phyloP scores from a whole-genome alignment of 768 basidiomycete genomes.

The Agaricus blazei region DNA sequence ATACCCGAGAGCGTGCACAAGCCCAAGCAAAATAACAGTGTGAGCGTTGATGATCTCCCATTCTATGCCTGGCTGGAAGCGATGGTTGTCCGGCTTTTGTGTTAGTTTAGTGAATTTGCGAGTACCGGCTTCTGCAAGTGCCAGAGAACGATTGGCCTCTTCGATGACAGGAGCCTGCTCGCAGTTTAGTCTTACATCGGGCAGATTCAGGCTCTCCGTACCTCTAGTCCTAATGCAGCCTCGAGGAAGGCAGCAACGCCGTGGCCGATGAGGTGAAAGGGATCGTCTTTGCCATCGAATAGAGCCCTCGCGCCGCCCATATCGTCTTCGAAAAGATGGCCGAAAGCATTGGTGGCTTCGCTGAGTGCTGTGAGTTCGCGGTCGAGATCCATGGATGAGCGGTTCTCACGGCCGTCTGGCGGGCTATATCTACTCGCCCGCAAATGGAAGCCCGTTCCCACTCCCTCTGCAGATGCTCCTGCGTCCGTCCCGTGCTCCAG shows the following conservation, averaged over 20 bases:
- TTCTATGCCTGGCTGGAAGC: slow-evolving; percentile 61
- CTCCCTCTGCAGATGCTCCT: too few species aligned
- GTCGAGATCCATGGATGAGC: slow-evolving; percentile 19
- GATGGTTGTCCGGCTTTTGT: slow-evolving; percentile 25
- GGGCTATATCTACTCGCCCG: too few species aligned
- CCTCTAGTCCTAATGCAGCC: slow-evolving; percentile 81
- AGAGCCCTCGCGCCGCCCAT: slow-evolving; percentile 46
- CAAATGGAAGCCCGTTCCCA: too few species aligned
- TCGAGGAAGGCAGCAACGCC: slow-evolving; percentile 73
- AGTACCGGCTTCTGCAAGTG: slow-evolving; percentile 55
- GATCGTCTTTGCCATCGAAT: slow-evolving; percentile 49
- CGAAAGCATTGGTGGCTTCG: slow-evolving; percentile 51
- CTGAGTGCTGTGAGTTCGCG: slow-evolving; percentile 20
- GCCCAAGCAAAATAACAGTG: slow-evolving; percentile 61
- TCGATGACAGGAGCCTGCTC: slow-evolving; percentile 52
- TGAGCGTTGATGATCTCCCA: slow-evolving; percentile 78
- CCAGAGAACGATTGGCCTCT: slow-evolving; percentile 54
- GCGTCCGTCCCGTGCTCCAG: too few species aligned
- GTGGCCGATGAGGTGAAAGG: slow-evolving; percentile 69
- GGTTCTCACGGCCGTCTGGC: slow-evolving; percentile 1
- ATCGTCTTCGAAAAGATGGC: slow-evolving; percentile 65
- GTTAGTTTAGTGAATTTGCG: slow-evolving; percentile 39
- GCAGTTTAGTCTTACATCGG: not conserved
- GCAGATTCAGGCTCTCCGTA: slow-evolving; percentile 17
- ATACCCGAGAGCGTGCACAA: slow-evolving; percentile 68